Evolutionary conservation across 495 filamentous ascomycete species (phyloP).

Genomic region (Entonaema liquescens): DNA sequence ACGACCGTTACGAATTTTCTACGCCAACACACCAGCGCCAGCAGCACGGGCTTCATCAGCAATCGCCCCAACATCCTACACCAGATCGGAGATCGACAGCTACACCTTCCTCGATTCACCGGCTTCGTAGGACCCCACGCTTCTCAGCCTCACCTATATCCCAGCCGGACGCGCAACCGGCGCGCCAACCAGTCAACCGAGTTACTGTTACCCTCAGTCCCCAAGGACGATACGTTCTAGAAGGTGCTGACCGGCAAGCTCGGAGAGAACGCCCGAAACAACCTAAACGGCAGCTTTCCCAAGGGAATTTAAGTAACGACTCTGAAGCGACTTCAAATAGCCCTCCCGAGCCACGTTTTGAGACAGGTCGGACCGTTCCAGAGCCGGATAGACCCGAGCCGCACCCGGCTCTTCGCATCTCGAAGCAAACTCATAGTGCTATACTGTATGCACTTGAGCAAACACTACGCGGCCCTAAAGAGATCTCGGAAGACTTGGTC

Average conservation of each 20-base stretch:
- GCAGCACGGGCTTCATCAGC: slow-evolving; percentile 51
- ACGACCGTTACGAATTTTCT: slow-evolving; percentile 53
- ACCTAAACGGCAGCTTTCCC: slow-evolving; percentile 53
- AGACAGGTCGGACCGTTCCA: slow-evolving; percentile 28
- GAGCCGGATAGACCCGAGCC: slow-evolving; percentile 41
- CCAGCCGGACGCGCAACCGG: slow-evolving; percentile 45
- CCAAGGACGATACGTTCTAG: slow-evolving; percentile 42
- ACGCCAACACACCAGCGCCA: slow-evolving; percentile 52
- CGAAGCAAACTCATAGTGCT: slow-evolving; percentile 64
- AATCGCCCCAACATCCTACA: slow-evolving; percentile 42
- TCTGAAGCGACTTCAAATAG: slow-evolving; percentile 47
- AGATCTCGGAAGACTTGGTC: slow-evolving; percentile 82
- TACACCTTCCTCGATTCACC: slow-evolving; percentile 53
- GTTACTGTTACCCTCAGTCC: slow-evolving; percentile 42
- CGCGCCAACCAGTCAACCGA: slow-evolving; percentile 48
- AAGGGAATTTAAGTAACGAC: slow-evolving; percentile 53
- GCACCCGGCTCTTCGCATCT: slow-evolving; percentile 53
- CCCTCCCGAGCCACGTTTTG: slow-evolving; percentile 40
- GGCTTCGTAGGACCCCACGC: slow-evolving; percentile 58
- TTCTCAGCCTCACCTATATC: slow-evolving; percentile 57
- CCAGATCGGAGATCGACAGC: slow-evolving; percentile 43
- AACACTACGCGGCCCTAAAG: slow-evolving; percentile 81
- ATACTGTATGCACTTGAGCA: slow-evolving; percentile 93
- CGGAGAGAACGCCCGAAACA: slow-evolving; percentile 33
- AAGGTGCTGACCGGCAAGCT: slow-evolving; percentile 29